phyloP scores from a whole-genome alignment of 73 alveolate genomes.

The Paramecium caudatum region DNA sequence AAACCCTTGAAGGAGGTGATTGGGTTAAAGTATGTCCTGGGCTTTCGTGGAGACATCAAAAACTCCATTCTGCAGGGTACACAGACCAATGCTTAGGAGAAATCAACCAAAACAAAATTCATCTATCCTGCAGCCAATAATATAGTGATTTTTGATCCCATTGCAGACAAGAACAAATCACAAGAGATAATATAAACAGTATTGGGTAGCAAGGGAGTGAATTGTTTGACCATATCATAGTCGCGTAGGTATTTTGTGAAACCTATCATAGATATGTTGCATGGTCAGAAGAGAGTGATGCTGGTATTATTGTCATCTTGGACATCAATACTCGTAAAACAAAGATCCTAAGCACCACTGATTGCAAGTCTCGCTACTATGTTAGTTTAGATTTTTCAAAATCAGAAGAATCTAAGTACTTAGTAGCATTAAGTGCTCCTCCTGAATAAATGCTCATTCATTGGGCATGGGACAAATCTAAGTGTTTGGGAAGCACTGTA shows the following conservation, averaged over 20 bases:
- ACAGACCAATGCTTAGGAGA: slow-evolving; percentile 6
- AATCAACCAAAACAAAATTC: slow-evolving; percentile 46
- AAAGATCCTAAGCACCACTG: slow-evolving; percentile 57
- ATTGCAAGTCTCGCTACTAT: slow-evolving; percentile 71
- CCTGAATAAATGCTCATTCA: slow-evolving; percentile 70
- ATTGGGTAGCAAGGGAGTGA: slow-evolving; percentile 68
- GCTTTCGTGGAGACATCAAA: slow-evolving; percentile 57
- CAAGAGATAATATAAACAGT: slow-evolving; percentile 50
- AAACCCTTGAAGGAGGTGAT: slow-evolving; percentile 34
- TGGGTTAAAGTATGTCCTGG: slow-evolving; percentile 37
- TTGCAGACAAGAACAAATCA: slow-evolving; percentile 46
- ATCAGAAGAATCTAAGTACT: slow-evolving; percentile 56
- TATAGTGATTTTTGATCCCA: slow-evolving; percentile 64
- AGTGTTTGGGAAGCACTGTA: slow-evolving; percentile 42
- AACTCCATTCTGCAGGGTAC: slow-evolving; percentile 31
- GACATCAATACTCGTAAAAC: slow-evolving; percentile 64
- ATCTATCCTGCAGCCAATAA: slow-evolving; percentile 75
- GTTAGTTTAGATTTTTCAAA: slow-evolving; percentile 72
- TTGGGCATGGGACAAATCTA: slow-evolving; percentile 73
- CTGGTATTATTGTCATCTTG: slow-evolving; percentile 72
- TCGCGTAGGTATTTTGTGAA: slow-evolving; percentile 43
- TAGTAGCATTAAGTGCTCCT: slow-evolving; percentile 61
- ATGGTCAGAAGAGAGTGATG: slow-evolving; percentile 75
- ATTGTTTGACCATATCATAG: slow-evolving; percentile 54
- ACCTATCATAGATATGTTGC: slow-evolving; percentile 39